Base-by-base conservation (phyloP, 2,329 filamentous ascomycete species). In the Bipolaris cookei region DNA sequence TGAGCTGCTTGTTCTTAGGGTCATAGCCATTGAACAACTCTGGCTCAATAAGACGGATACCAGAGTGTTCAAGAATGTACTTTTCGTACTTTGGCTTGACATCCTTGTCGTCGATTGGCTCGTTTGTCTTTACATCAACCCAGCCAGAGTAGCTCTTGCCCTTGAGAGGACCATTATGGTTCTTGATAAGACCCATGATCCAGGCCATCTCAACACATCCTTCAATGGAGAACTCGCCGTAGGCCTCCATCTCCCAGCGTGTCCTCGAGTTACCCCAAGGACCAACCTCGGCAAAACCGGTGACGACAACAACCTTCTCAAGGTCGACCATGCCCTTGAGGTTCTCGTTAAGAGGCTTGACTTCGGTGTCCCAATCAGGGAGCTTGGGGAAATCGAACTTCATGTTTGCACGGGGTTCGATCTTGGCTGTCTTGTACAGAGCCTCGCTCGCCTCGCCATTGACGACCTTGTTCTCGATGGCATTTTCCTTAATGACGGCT, bases 101-200 rank as follows among this genome's bases (percentile, higher is more conserved):
- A 71, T 99, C 95, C 82, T 97, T 97, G 81, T 99, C 95, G 58
- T 98, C 94, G 25, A 99, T 92, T 6, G 95, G 95, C 57, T 98
- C 94, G 41, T 91, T 91, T 51, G 91, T 89, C 86, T 98, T 98
- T 75, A 88, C 84, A 73, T 99, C 95, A 57, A 99, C 91, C 92
- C 91, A 99, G 68, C 95, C 95, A 66, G 94, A 92, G 81, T 99
- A 98, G 64, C 90, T 90, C 81, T 96, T 90, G 76, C 95, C 95
- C 83, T 99, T 99, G 76, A 99, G 87, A 30, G 89, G 88, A 16
- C 95, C 95, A 69, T 98, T 98, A 83, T 97, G 91, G 78, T 99
- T 96, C 84, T 94, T 97, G 82, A 99, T 98, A 58, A 98, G 87
- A 73, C 95, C 95, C 94, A 98, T 99, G 78, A 99, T 92, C 95